Conservation (phyloP, 1,284 basidiomycete genomes). For the Boletellus deceptivus region DNA sequence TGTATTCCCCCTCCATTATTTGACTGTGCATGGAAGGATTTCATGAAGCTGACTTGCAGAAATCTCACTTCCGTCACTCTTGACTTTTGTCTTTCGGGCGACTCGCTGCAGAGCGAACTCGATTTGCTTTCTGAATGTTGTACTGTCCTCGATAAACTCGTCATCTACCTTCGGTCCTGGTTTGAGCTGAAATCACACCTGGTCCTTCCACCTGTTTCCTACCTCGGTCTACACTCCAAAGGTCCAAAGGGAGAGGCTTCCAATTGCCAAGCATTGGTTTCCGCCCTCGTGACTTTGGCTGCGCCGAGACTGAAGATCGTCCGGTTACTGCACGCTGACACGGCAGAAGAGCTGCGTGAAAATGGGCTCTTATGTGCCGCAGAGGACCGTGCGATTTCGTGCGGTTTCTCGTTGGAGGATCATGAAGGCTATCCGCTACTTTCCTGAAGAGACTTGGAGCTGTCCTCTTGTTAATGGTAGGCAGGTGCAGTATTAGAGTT, state of each 20-base stretch:
- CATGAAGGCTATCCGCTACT: constrained; percentile 19
- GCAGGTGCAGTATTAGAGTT: no score
- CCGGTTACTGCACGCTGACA: constrained; percentile 18
- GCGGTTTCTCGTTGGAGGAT: constrained; percentile 25
- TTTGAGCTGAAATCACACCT: constrained; percentile 19
- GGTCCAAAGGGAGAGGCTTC: constrained; percentile 5
- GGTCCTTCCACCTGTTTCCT: constrained; percentile 24
- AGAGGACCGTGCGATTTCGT: constrained; percentile 12
- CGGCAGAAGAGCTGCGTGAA: constrained; percentile 14
- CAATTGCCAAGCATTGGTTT: constrained; percentile 19
- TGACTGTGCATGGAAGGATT: constrained; percentile 28
- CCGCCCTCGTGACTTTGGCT: constrained; percentile 24
- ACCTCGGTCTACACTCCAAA: constrained; percentile 26
- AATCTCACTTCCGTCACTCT: constrained; percentile 29
- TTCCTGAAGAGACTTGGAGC: constrained; percentile 1
- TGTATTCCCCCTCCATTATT: constrained; percentile 33
- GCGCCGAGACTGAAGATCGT: constrained; percentile 23
- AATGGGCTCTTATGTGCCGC: constrained; percentile 1
- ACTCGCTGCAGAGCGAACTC: constrained; percentile 26
- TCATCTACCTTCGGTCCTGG: constrained; percentile 28
- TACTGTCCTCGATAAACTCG: constrained; percentile 22
- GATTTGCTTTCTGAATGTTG: constrained; percentile 28
- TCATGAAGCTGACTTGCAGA: constrained; percentile 25
- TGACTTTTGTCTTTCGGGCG: constrained; percentile 28
- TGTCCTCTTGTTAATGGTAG: no score